Percentiles rank a stretch among this genome's conserved stretches.
These are phyloP conservation scores for Linum lewisii DNA, from an alignment of 345 rosid species.

Conservation along the genomic window DNA sequence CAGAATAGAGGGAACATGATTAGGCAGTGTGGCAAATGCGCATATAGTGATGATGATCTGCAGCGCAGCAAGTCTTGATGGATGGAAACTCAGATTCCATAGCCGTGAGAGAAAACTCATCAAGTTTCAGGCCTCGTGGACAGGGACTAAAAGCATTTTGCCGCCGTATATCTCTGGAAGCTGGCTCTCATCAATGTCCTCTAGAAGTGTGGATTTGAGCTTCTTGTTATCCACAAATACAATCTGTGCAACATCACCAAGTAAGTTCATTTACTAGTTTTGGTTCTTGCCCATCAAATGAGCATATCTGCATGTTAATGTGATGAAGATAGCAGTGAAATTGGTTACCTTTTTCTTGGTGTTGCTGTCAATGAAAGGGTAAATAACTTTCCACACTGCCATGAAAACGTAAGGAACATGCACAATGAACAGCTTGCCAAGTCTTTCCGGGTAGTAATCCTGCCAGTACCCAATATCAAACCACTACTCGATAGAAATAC, in stretches of 20 bases:
- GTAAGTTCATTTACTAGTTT: no score
- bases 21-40: no score
- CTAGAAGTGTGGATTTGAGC: slow-evolving; percentile 33
- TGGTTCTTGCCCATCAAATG: background rate
- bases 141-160: slow-evolving; percentile 8
- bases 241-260: slow-evolving; percentile 31
- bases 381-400: slow-evolving; percentile 30
- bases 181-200: slow-evolving; percentile 44
- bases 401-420: slow-evolving; percentile 29
- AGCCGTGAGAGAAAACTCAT: no score
- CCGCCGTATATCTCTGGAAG: slow-evolving; percentile 42
- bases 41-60: no score
- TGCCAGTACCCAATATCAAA: slow-evolving; percentile 11
- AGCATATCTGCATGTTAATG: background rate
- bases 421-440: slow-evolving; percentile 30
- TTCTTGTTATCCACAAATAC: slow-evolving; percentile 32
- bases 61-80: no score
- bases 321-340: background rate
- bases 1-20: no score
- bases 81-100: no score
- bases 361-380: slow-evolving; percentile 32
- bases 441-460: slow-evolving; percentile 46
- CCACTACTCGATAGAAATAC: no score
- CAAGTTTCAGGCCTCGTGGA: background rate
- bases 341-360: slow-evolving; percentile 33